phyloP scores from a whole-genome alignment of 441 rosid genomes.

The Macaranga tanarius region DNA sequence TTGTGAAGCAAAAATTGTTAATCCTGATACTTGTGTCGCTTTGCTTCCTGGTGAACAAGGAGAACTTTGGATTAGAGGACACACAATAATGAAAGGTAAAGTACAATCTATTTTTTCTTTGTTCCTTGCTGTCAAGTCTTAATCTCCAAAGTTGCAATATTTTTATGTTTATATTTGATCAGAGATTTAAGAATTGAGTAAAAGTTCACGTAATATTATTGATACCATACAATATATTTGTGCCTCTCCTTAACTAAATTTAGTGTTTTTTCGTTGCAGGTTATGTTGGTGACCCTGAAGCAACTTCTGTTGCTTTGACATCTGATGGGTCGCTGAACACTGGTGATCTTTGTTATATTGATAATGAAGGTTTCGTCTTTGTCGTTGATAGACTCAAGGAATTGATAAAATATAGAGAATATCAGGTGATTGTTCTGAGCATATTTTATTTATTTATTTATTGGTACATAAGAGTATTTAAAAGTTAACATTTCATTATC shows the following conservation, averaged over 20 bases:
- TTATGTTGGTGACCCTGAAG: slow-evolving; percentile 35
- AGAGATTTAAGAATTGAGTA: too few relatives aligned
- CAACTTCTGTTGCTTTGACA: slow-evolving; percentile 27
- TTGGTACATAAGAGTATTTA: too few relatives aligned
- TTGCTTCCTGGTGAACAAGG: slow-evolving; percentile 38
- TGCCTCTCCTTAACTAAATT: background rate
- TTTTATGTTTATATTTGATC: too few relatives aligned
- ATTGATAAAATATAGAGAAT: slow-evolving; percentile 44
- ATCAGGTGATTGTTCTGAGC: slow-evolving; percentile 29
- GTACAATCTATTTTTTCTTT: too few relatives aligned
- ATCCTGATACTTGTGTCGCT: slow-evolving; percentile 30
- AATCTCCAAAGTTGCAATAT: too few relatives aligned
- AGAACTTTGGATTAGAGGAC: slow-evolving; percentile 45
- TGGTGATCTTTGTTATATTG: slow-evolving; percentile 44
- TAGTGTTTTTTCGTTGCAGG: slow-evolving; percentile 11
- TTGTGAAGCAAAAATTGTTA: slow-evolving; percentile 34
- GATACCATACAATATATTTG: too few relatives aligned
- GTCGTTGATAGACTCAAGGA: slow-evolving; percentile 49
- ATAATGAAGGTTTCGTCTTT: slow-evolving; percentile 37
- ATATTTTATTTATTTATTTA: too few relatives aligned
- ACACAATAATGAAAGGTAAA: slow-evolving; percentile 40
- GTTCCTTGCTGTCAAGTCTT: too few relatives aligned
- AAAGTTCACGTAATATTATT: too few relatives aligned
- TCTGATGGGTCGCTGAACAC: slow-evolving; percentile 39
- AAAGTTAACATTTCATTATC: too few relatives aligned